These are phyloP conservation scores for Henckelia pumila DNA, from an alignment of 257 asterid species.

Conservation along the genomic window DNA sequence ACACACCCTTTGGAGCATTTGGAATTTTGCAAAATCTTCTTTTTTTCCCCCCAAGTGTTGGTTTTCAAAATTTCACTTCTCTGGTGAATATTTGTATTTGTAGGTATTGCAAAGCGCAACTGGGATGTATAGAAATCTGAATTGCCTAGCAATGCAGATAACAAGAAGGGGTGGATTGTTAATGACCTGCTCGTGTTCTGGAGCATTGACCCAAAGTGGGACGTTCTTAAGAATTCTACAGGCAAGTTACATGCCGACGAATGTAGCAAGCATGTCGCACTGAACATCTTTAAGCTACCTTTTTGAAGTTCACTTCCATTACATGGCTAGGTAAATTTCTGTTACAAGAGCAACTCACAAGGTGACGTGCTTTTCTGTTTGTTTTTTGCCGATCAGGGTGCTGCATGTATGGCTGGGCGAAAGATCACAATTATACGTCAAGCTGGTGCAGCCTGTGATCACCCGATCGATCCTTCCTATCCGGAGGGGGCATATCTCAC, in stretches of 20 bases:
- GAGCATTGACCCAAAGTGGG: constrained; percentile 98
- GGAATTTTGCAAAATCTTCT: not conserved
- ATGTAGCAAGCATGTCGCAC: not conserved
- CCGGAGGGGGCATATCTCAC: constrained; percentile 88
- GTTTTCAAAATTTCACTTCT: constrained; percentile 5
- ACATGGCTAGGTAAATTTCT: not conserved
- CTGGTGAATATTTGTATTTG: constrained; percentile 13
- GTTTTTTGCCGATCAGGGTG: constrained; percentile 46
- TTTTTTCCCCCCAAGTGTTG: not conserved
- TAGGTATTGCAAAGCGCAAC: constrained; percentile 86
- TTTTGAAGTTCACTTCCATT: not conserved
- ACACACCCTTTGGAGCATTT: not conserved
- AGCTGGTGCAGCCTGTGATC: constrained; percentile 89
- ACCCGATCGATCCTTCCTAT: constrained; percentile 79
- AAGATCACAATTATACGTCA: constrained; percentile 69
- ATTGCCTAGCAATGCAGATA: constrained; percentile 85
- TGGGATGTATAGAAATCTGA: constrained; percentile 93
- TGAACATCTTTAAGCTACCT: not conserved
- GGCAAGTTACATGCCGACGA: constrained; percentile 42
- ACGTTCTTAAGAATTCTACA: constrained; percentile 66
- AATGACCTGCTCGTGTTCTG: constrained; percentile 98
- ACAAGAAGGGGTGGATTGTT: constrained; percentile 79
- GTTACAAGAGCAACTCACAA: not conserved
- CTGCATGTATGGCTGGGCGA: constrained; percentile 75
- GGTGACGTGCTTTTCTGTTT: not conserved